A percentile compares a stretch with the other conserved stretches of the same genome.
These are phyloP conservation scores for Alternaria angustiovoidea DNA, from an alignment of 2,329 filamentous ascomycete genomes.

Conservation along the genomic window DNA sequence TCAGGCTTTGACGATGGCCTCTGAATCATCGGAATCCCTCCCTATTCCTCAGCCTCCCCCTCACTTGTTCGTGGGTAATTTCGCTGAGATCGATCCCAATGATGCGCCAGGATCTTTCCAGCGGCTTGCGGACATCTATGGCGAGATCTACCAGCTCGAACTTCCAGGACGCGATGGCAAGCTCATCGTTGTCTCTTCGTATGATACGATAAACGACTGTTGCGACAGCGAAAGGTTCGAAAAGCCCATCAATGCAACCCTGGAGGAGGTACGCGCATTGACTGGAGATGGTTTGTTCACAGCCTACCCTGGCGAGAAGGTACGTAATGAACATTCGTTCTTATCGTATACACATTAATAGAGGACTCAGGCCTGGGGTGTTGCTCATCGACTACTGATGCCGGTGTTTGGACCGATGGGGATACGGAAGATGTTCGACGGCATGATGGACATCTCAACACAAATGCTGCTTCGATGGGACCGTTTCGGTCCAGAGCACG, in stretches of 20 bases:
- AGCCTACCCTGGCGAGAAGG: slow-evolving; percentile 14
- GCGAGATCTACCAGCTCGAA: slow-evolving; percentile 14
- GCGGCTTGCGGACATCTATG: slow-evolving; percentile 14
- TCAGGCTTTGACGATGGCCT: slow-evolving; percentile 4
- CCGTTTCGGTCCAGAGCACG: slow-evolving; percentile 12
- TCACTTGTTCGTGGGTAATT: slow-evolving; percentile 9
- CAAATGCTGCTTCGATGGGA: slow-evolving; percentile 18
- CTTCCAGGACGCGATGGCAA: slow-evolving; percentile 10
- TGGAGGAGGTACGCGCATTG: slow-evolving; percentile 12
- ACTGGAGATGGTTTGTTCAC: slow-evolving; percentile 14
- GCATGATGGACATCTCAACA: slow-evolving; percentile 13
- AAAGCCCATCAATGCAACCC: slow-evolving; percentile 13
- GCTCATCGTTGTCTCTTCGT: slow-evolving; percentile 11
- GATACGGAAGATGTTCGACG: slow-evolving; percentile 14
- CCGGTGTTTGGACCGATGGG: slow-evolving; percentile 16
- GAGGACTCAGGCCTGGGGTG: slow-evolving; percentile 4
- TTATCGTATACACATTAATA: background rate
- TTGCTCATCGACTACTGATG: slow-evolving; percentile 13
- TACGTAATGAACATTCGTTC: background rate
- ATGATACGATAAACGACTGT: slow-evolving; percentile 16
- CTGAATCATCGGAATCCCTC: slow-evolving; percentile 6
- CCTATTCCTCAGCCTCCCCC: slow-evolving; percentile 15
- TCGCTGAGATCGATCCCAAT: slow-evolving; percentile 10
- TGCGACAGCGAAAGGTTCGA: slow-evolving; percentile 12
- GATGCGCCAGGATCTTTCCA: slow-evolving; percentile 8